Percentiles rank a stretch among this genome's conserved stretches.
phyloP scores from a whole-genome alignment of 2,329 filamentous ascomycete species.

The Claviceps arundinis region DNA sequence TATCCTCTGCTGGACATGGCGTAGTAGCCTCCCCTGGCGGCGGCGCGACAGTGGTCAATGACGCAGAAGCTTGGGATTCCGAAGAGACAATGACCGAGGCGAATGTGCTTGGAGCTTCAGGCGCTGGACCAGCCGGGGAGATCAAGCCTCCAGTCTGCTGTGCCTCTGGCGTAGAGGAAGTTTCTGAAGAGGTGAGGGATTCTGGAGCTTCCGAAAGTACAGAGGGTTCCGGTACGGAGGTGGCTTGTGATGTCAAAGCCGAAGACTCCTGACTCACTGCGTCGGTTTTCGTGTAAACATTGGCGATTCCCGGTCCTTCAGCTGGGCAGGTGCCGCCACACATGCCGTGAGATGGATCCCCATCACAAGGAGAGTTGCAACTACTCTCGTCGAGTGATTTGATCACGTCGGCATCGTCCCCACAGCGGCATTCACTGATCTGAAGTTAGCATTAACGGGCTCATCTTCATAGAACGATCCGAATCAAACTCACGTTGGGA shows the following conservation, averaged over 20 bases:
- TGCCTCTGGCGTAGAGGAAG: background rate
- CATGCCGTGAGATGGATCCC: constrained; percentile 16
- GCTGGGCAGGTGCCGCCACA: constrained; percentile 20
- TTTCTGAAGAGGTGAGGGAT: background rate
- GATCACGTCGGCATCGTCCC: constrained; percentile 18
- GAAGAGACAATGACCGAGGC: background rate
- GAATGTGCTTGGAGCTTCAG: constrained; percentile 6
- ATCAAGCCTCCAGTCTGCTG: constrained; percentile 1
- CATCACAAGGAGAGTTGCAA: constrained; percentile 20
- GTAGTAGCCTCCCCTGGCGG: background rate
- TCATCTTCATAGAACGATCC: too few relatives aligned
- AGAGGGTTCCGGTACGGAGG: constrained; percentile 2
- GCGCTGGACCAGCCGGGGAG: constrained; percentile 7
- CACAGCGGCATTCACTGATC: constrained; percentile 22
- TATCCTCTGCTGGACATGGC: background rate
- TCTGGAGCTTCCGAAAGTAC: constrained; percentile 1
- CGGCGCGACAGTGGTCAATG: background rate
- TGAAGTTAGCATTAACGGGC: constrained; percentile 2
- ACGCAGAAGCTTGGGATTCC: background rate
- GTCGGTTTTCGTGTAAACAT: constrained; percentile 17
- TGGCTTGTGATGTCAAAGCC: constrained; percentile 3
- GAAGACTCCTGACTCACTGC: constrained; percentile 5
- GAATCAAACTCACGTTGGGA: constrained; percentile 17
- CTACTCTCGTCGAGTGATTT: constrained; percentile 14
- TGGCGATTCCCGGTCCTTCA: constrained; percentile 16